A percentile compares a stretch with the other conserved stretches of the same genome.
Evolutionary conservation across 2,329 filamentous ascomycete species (phyloP).

Genomic region (Penicillium sp.): DNA sequence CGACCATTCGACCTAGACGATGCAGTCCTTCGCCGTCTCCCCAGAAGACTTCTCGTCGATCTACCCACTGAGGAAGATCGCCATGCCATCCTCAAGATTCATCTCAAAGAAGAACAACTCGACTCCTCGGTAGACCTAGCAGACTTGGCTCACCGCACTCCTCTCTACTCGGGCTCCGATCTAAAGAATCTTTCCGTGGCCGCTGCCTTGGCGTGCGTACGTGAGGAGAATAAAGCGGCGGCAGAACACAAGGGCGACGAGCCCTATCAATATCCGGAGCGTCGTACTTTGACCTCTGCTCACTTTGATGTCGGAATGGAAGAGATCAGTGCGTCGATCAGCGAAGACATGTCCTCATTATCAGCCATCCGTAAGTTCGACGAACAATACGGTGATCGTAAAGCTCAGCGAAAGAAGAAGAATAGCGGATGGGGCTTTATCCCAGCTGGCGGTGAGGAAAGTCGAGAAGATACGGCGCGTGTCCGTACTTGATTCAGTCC

Average conservation of each 20-base stretch:
- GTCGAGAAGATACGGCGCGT: slow-evolving; percentile 42
- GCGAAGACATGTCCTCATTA: slow-evolving; percentile 87
- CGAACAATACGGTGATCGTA: slow-evolving; percentile 87
- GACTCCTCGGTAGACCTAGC: slow-evolving; percentile 47
- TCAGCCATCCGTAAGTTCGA: slow-evolving; percentile 92
- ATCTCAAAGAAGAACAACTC: slow-evolving; percentile 53
- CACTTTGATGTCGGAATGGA: slow-evolving; percentile 87
- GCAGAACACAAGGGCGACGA: slow-evolving; percentile 40
- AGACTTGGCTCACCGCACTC: slow-evolving; percentile 50
- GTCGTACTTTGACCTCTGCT: slow-evolving; percentile 64
- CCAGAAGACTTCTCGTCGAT: slow-evolving; percentile 54
- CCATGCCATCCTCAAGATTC: slow-evolving; percentile 53
- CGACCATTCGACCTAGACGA: slow-evolving; percentile 88
- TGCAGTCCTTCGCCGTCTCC: slow-evolving; percentile 56
- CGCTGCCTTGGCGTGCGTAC: slow-evolving; percentile 54
- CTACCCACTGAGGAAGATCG: slow-evolving; percentile 53
- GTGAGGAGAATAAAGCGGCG: slow-evolving; percentile 50
- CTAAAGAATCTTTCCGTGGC: slow-evolving; percentile 57
- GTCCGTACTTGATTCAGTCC: slow-evolving; percentile 39
- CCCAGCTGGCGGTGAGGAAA: slow-evolving; percentile 38
- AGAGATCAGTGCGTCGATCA: slow-evolving; percentile 91
- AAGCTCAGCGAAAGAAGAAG: slow-evolving; percentile 67
- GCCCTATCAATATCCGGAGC: slow-evolving; percentile 67
- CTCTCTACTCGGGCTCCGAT: slow-evolving; percentile 57
- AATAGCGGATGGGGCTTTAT: slow-evolving; percentile 57